Conservation (phyloP, 768 basidiomycete species). For the Lactifluus echinatus region DNA sequence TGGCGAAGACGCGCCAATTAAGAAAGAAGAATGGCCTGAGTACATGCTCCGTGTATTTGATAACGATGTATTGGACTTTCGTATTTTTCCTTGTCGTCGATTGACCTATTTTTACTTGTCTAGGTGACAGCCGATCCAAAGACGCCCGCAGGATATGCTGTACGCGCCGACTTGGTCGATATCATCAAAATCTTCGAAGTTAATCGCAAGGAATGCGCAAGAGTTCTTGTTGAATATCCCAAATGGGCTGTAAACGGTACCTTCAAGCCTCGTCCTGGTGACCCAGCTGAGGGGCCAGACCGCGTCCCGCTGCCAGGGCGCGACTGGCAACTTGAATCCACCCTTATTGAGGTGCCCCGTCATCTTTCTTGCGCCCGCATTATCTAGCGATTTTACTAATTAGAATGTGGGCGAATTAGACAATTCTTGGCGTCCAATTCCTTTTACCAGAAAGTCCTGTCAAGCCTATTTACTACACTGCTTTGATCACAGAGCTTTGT, state of each 20-base stretch:
- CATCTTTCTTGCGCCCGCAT: background rate
- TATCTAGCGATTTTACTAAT: background rate
- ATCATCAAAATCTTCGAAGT: slow-evolving; percentile 86
- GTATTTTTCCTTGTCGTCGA: background rate
- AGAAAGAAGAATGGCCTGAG: slow-evolving; percentile 79
- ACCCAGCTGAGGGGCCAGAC: slow-evolving; percentile 37
- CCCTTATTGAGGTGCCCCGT: slow-evolving; percentile 65
- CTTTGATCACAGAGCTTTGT: slow-evolving; percentile 88
- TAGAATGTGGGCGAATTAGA: slow-evolving; percentile 33
- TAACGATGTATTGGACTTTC: slow-evolving; percentile 33
- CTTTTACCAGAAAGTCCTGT: slow-evolving; percentile 68
- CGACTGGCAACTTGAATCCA: slow-evolving; percentile 84
- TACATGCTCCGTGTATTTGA: slow-evolving; percentile 63
- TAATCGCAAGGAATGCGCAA: slow-evolving; percentile 91
- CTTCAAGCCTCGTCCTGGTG: slow-evolving; percentile 71
- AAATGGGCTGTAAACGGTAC: slow-evolving; percentile 78
- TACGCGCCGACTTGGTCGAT: slow-evolving; percentile 68
- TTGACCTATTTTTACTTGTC: background rate
- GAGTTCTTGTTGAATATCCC: slow-evolving; percentile 76
- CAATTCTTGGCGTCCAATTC: slow-evolving; percentile 64
- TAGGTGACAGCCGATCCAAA: slow-evolving; percentile 73
- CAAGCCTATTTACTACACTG: slow-evolving; percentile 77
- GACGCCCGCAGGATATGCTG: slow-evolving; percentile 68
- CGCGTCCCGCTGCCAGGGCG: slow-evolving; percentile 45
- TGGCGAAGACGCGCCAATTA: slow-evolving; percentile 61